Percentiles rank a stretch among this genome's conserved stretches.
These are phyloP conservation scores for Aspergillus latus DNA, from an alignment of 2,329 filamentous ascomycete genomes.

Conservation along the genomic window DNA sequence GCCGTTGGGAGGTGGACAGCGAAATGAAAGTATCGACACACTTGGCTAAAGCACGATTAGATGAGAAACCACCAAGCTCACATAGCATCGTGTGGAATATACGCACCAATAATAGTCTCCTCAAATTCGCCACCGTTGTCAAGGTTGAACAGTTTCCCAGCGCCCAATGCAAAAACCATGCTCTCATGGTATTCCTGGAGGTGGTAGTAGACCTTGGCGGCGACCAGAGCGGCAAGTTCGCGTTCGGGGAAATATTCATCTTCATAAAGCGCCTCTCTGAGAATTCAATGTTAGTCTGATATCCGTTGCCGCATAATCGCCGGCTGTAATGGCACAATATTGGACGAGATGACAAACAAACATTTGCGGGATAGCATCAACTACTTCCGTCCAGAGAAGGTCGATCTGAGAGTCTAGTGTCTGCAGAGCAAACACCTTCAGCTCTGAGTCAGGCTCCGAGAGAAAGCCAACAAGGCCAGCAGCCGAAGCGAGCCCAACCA, in stretches of 20 bases:
- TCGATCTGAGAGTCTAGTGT: conserved; percentile 96
- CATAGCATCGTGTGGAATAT: neutral
- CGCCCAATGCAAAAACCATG: conserved; percentile 95
- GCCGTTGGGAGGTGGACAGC: conserved; percentile 62
- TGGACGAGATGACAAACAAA: conserved; percentile 50
- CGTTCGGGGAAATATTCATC: conserved; percentile 92
- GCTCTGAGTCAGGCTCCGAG: conserved; percentile 87
- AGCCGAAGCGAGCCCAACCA: conserved; percentile 93
- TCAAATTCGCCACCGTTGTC: conserved; percentile 92
- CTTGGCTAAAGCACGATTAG: conserved; percentile 58
- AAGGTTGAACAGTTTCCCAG: conserved; percentile 91
- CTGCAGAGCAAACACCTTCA: conserved; percentile 92
- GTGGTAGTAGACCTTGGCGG: conserved; percentile 98
- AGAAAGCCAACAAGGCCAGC: conserved; percentile 94
- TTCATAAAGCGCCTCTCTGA: conserved; percentile 93
- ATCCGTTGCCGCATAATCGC: neutral
- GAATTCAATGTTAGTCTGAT: conserved; percentile 17
- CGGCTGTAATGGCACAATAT: neutral
- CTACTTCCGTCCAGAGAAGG: conserved; percentile 96
- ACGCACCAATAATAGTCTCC: conserved; percentile 87
- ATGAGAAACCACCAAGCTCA: conserved; percentile 10
- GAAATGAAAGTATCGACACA: conserved; percentile 98
- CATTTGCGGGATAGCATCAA: conserved; percentile 90
- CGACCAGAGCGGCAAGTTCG: conserved; percentile 88
- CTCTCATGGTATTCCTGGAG: conserved; percentile 98